Evolutionary conservation across 176 grass and related monocot genomes (phyloP).

Genomic region (Elymus sibiricus): DNA sequence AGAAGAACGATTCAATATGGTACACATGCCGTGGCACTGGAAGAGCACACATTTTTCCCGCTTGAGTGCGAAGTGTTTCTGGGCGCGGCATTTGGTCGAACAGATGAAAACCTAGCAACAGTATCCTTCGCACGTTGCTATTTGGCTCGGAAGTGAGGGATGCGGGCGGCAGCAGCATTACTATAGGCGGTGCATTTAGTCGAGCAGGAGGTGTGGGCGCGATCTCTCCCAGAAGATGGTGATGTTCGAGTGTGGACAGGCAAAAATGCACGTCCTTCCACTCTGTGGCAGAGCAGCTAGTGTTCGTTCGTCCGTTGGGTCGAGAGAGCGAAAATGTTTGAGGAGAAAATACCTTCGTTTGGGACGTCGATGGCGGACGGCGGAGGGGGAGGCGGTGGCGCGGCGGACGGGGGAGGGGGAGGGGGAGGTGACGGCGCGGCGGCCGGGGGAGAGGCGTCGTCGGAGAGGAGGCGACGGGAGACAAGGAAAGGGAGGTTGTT

Average conservation of each 20-base stretch:
- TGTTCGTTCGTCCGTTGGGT: neutral
- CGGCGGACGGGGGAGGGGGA: neutral
- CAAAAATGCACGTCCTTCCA: neutral
- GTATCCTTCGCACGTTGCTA: neutral
- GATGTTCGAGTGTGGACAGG: neutral
- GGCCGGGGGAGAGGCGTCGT: neutral
- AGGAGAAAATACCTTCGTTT: constrained; percentile 32
- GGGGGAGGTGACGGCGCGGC: neutral
- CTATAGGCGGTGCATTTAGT: neutral
- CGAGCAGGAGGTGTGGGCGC: neutral
- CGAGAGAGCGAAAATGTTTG: neutral
- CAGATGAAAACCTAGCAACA: neutral
- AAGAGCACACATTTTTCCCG: neutral
- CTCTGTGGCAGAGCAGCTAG: neutral
- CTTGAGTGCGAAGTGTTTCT: neutral
- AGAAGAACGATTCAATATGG: neutral
- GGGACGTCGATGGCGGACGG: constrained; percentile 15
- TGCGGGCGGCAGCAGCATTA: neutral
- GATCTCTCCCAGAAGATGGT: neutral
- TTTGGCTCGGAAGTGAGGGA: neutral
- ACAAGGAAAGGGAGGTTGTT: constrained; percentile 25
- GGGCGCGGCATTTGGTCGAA: constrained; percentile 9
- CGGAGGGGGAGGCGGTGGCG: neutral
- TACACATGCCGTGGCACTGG: neutral
- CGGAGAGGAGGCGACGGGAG: constrained; percentile 7